phyloP scores from a whole-genome alignment of 108 stramenopile genomes.

The Nitzschia inconspicua region DNA sequence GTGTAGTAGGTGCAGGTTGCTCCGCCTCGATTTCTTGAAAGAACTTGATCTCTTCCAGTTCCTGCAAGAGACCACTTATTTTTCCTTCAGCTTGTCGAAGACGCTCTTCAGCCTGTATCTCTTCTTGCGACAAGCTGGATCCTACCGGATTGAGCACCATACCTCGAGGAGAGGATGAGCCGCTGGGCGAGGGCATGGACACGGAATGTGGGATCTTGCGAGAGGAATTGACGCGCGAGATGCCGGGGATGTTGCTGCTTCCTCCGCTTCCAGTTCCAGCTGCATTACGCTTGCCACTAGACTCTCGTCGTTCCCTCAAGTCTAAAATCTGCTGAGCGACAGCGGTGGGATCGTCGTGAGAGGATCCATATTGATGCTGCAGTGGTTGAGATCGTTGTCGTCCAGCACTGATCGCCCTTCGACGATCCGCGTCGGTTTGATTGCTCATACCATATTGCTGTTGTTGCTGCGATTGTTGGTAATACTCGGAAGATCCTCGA shows the following conservation, averaged over 20 bases:
- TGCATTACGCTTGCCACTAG: neutral
- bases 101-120: constrained; percentile 20
- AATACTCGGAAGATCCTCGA: constrained; percentile 7
- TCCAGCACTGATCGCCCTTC: constrained; percentile 25
- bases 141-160: constrained; percentile 1
- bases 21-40: constrained; percentile 49
- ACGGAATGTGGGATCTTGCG: neutral
- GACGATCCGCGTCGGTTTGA: constrained; percentile 1
- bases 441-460: no score
- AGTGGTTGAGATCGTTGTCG: neutral
- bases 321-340: constrained; percentile 38
- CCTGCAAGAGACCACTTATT: constrained; percentile 37
- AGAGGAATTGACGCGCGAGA: neutral
- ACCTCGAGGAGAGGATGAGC: constrained; percentile 1
- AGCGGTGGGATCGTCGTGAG: constrained; percentile 29
- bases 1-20: constrained; percentile 14
- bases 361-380: constrained; percentile 1
- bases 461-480: neutral
- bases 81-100: constrained; percentile 37
- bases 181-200: neutral
- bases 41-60: constrained; percentile 50
- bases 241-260: neutral
- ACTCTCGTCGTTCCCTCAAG: constrained; percentile 32
- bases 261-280: neutral
- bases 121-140: constrained; percentile 32